Evolutionary conservation across 805 yeast genomes (phyloP), one percentile per base, ranked within the genome.

Genomic region (Ogataea zsoltii): DNA sequence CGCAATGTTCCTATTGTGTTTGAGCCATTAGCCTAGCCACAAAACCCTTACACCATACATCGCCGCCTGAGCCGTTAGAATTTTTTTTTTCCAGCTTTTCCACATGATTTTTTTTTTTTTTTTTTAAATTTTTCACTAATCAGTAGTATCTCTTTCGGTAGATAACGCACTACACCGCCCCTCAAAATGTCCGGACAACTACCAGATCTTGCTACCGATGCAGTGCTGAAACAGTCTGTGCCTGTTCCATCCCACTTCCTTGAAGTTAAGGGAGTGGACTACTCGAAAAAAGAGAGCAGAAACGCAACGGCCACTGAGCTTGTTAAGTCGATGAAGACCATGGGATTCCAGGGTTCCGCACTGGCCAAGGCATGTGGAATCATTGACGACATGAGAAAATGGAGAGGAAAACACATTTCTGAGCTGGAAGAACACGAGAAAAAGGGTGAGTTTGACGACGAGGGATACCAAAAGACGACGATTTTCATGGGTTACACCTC

Each of bases 291-390:
- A 33, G 79, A 77, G 41, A 86, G 92, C 45, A 78, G 77, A 56
- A 81, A 91, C 67, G 81, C 88, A 78, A 72, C 76, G 36, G 99
- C 98, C 33, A 74, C 76, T 12, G 91, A 88, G 58, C 72, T 94
- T 54, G 77, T 94, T 52, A 73, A 72, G 28, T 80, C 92, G 26
- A 94, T 95, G 99, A 82, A 74, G 57, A 82, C 82, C 31, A 94
- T 95, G 97, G 99, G 99, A 7, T 94, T 92, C 74, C 99, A 94
- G 71, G 99, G 96, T 9, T 80, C 91, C 7, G 77, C 92, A 6
- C 76, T 94, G 38, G 83, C 90, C 26, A 75, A 82, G 55, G 97
- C 97, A 2, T 90, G 97, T 65, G 96, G 90, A 25, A 88, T 95
- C 55, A 89, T 94, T 48, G 81, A 92, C 61, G 82, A 86, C 38